Conservation (phyloP, 1,284 basidiomycete species). For the Cronartium ribicola region DNA sequence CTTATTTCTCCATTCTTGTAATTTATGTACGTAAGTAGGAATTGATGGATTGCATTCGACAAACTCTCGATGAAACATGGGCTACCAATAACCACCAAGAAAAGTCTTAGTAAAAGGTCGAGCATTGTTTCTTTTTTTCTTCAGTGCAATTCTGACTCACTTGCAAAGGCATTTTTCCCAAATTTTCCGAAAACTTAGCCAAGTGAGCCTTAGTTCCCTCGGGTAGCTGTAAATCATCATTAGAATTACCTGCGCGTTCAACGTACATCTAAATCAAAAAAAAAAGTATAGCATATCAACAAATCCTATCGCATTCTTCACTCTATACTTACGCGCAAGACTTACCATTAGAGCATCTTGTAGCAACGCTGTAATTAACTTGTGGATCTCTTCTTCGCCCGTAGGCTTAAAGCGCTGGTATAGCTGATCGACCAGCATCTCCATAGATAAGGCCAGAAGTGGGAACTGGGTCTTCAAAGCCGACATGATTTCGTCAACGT, state of each 20-base stretch:
- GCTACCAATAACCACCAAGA: constrained; percentile 54
- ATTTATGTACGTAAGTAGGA: constrained; percentile 79
- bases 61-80: constrained; percentile 89
- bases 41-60: constrained; percentile 72
- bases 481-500: constrained; percentile 90
- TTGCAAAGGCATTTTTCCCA: constrained; percentile 27
- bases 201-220: constrained; percentile 32
- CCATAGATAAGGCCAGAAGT: constrained; percentile 86
- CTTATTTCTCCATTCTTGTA: constrained; percentile 89
- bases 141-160: constrained; percentile 54
- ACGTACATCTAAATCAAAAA: constrained; percentile 23
- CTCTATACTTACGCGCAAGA: neutral
- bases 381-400: constrained; percentile 91
- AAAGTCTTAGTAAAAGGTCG: constrained; percentile 29
- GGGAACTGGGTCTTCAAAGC: constrained; percentile 96
- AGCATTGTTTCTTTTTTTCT: constrained; percentile 31
- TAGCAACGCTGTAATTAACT: constrained; percentile 77
- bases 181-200: constrained; percentile 14
- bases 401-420: constrained; percentile 82
- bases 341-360: constrained; percentile 59
- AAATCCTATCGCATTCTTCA: neutral
- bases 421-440: constrained; percentile 97
- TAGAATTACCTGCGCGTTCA: constrained; percentile 31
- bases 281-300: neutral
- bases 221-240: constrained; percentile 37